These are phyloP conservation scores for Candida railenensis DNA, from an alignment of 805 yeast species.

Conservation along the genomic window DNA sequence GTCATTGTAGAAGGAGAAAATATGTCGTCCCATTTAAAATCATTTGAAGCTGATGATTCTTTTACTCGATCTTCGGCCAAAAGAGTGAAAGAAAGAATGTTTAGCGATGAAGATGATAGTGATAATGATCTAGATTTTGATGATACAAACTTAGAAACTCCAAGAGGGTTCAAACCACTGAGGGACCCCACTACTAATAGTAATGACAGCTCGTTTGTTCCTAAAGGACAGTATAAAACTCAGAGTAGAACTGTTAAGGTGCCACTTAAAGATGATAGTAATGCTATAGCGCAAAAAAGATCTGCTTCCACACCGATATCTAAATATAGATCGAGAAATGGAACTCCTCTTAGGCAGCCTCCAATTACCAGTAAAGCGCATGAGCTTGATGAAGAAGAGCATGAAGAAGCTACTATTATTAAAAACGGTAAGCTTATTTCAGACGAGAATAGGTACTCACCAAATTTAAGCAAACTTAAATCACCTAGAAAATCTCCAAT, in stretches of 20 bases:
- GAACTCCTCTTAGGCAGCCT: conserved; percentile 18
- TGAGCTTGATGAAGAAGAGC: background rate
- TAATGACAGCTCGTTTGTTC: background rate
- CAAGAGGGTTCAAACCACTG: conserved; percentile 10
- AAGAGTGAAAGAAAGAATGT: background rate
- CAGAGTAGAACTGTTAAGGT: conserved; percentile 9
- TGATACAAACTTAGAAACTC: conserved; percentile 29
- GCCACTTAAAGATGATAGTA: conserved; percentile 11
- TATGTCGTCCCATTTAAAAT: conserved; percentile 7
- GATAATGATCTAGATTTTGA: conserved; percentile 28
- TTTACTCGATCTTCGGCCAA: background rate
- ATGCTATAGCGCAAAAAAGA: conserved; percentile 7
- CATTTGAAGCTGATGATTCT: conserved; percentile 7
- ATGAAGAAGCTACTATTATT: conserved; percentile 13
- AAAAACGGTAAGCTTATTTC: conserved; percentile 18
- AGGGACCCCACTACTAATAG: background rate
- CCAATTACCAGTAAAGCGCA: conserved; percentile 7
- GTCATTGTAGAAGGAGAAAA: background rate
- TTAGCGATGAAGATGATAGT: conserved; percentile 5
- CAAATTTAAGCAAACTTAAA: background rate
- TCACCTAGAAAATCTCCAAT: conserved; percentile 12
- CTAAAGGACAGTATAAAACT: background rate
- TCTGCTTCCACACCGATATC: conserved; percentile 2
- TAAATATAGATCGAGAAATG: conserved; percentile 14
- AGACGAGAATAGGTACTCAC: conserved; percentile 22